Evolutionary conservation across 2,329 filamentous ascomycete genomes (phyloP).

Genomic region (Beauveria brongniartii): DNA sequence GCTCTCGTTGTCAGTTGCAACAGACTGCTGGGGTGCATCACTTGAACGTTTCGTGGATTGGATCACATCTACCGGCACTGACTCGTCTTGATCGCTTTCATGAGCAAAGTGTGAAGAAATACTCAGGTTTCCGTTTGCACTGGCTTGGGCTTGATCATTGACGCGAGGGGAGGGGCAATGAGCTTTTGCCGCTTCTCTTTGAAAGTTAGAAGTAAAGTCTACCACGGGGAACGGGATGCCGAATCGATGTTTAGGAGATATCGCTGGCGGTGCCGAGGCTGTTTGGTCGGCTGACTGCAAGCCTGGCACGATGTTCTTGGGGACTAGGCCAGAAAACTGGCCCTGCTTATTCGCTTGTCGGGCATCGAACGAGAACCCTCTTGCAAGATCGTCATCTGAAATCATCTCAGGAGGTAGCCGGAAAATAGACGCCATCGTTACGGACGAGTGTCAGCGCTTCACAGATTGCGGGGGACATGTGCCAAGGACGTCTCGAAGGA

Average conservation of each 20-base stretch:
- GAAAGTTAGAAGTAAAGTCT: neutral
- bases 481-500: neutral
- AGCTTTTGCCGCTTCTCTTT: neutral
- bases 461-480: neutral
- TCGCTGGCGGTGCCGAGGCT: neutral
- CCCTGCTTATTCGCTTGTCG: slow-evolving; percentile 14
- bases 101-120: neutral
- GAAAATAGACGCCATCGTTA: neutral
- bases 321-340: slow-evolving; percentile 12
- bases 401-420: slow-evolving; percentile 3
- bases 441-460: neutral
- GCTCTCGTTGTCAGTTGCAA: neutral
- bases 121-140: neutral
- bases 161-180: neutral
- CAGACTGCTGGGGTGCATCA: neutral
- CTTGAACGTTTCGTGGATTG: neutral
- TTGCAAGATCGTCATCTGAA: slow-evolving; percentile 11
- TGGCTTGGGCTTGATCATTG: neutral
- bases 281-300: neutral
- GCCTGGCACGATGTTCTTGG: neutral
- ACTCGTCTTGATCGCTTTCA: neutral
- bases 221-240: neutral
- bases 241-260: neutral
- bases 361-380: slow-evolving; percentile 15
- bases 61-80: neutral